Percentiles rank a stretch among this genome's conserved stretches.
Conservation (phyloP, 2,329 filamentous ascomycete genomes). For the Reticulascus tulasneorum region DNA sequence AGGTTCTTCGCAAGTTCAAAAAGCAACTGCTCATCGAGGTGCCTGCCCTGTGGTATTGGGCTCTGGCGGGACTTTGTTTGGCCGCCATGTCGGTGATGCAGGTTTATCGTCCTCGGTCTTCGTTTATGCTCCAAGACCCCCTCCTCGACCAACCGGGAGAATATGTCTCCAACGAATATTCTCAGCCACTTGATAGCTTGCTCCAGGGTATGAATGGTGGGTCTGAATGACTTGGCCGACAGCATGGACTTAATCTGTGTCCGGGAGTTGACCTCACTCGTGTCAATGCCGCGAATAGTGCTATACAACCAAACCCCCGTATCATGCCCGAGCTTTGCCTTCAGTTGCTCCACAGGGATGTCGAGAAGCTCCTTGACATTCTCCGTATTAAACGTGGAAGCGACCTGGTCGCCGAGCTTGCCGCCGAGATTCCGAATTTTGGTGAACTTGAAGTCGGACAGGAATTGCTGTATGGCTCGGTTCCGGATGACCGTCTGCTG, state of each 20-base stretch:
- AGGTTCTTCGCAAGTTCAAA: conserved; percentile 74
- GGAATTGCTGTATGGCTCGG: conserved; percentile 73
- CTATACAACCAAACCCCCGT: conserved; percentile 83
- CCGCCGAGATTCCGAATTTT: conserved; percentile 95
- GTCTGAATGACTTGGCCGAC: conserved; percentile 91
- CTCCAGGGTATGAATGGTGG: conserved; percentile 71
- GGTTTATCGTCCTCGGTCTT: conserved; percentile 77
- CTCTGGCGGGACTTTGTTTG: conserved; percentile 72
- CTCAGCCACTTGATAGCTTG: conserved; percentile 81
- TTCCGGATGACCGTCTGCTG: conserved; percentile 91
- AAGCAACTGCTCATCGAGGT: conserved; percentile 67
- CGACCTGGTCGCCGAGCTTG: conserved; percentile 85
- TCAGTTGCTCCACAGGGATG: conserved; percentile 70
- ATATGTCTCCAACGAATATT: conserved; percentile 91
- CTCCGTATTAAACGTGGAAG: conserved; percentile 77
- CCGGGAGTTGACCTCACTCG: conserved; percentile 81
- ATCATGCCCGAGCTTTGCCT: conserved; percentile 75
- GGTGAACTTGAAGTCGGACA: conserved; percentile 84
- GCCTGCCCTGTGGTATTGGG: conserved; percentile 72
- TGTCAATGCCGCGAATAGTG: conserved; percentile 79
- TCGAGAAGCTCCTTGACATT: conserved; percentile 69
- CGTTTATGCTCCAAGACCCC: conserved; percentile 83
- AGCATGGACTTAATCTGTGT: conserved; percentile 98
- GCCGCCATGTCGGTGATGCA: conserved; percentile 73
- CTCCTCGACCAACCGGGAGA: conserved; percentile 83